Conservation (phyloP, 306 rosid genomes). For the Senna tora region DNA sequence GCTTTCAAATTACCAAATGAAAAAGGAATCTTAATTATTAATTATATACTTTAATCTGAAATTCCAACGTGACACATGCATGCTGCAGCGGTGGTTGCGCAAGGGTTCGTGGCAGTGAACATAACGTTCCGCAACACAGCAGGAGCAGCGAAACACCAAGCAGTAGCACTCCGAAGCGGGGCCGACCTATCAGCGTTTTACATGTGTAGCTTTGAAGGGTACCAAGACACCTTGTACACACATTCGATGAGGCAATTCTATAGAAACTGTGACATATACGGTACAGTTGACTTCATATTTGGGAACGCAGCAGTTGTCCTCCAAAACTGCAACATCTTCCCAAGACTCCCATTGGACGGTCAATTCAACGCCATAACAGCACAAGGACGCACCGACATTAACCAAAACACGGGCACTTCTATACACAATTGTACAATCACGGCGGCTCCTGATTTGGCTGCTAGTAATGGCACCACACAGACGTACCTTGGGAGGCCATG, state of each 20-base stretch:
- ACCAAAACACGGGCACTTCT: conserved; percentile 54
- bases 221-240: conserved; percentile 57
- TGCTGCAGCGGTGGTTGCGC: conserved; percentile 47
- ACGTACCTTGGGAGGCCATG: conserved; percentile 61
- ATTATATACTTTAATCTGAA: too few relatives aligned
- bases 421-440: conserved; percentile 46
- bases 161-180: conserved; percentile 53
- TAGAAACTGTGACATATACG: conserved; percentile 54
- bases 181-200: conserved; percentile 56
- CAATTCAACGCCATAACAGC: conserved; percentile 55
- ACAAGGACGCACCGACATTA: conserved; percentile 50
- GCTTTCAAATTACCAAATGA: too few relatives aligned
- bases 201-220: conserved; percentile 57
- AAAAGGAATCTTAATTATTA: too few relatives aligned
- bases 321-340: conserved; percentile 51
- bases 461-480: conserved; percentile 25
- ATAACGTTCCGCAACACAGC: conserved; percentile 62
- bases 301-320: conserved; percentile 57
- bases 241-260: conserved; percentile 60
- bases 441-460: conserved; percentile 44
- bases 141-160: conserved; percentile 51
- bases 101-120: conserved; percentile 60
- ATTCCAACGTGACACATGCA: too few relatives aligned
- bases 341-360: conserved; percentile 44
- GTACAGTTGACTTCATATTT: conserved; percentile 58